Evolutionary conservation across 2,329 filamentous ascomycete species (phyloP), one percentile per base, ranked within the genome.

Genomic region (Calonectria hongkongensis): DNA sequence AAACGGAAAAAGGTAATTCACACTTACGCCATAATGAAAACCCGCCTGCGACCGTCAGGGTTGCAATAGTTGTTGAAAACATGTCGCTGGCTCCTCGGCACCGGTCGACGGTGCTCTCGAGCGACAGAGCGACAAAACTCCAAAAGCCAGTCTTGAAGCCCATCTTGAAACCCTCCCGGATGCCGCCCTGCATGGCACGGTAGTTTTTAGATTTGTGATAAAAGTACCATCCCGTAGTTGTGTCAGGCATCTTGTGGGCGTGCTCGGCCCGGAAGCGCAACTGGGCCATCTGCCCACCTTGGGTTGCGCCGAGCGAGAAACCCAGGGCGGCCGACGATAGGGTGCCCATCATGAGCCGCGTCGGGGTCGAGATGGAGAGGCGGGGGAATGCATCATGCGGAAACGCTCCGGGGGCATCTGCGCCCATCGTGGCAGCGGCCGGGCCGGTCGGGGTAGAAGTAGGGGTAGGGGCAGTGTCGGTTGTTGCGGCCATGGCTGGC

Each of bases 121-220:
- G 91, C 8, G 92, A 87, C 80, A 98, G 93, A 80, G 98, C 97
- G 63, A 94, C 86, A 21, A 91, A 89, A 2, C 92, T 94, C 90
- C 96, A 96, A 56, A 93, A 86, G 5, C 91, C 91, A 7, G 97
- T 88, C 77, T 90, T 92, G 39, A 86, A 82, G 1, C 94, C 95
- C 89, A 97, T 94, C 76, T 90, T 92, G 63, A 95, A 79, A 0
- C 95, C 97, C 80, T 98, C 95, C 66, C 91, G 91, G 21, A 97
- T 86, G 0, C 94, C 96, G 7, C 94, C 94, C 27, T 94, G 89
- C 79, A 94, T 92, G 65, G 94, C 90, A 79, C 95, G 92, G 86
- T 99, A 98, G 85, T 98, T 98, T 85, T 98, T 98, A 82, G 92
- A 95, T 86, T 98, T 98, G 87, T 98, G 96, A 84, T 99, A 99